Evolutionary conservation across 169 alveolate species (phyloP).

Genomic region (Cryptosporidium andersoni): DNA sequence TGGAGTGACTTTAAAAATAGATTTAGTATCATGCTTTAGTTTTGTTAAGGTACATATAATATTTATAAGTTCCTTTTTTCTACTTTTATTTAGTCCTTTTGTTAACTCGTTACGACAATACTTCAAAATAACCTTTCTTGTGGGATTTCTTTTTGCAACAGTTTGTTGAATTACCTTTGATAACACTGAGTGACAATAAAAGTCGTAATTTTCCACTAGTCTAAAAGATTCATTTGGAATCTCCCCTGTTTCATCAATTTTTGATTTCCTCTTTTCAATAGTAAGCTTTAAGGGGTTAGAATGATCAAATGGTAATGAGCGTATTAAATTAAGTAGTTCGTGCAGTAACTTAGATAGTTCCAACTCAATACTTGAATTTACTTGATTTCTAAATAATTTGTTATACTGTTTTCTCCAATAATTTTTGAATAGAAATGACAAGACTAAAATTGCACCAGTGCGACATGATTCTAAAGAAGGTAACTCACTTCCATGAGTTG

Average conservation of each 20-base stretch:
- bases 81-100: not conserved
- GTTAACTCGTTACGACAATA: slow-evolving; percentile 10
- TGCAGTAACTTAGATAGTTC: too few relatives aligned
- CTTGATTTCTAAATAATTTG: not conserved
- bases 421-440: slow-evolving; percentile 19
- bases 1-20: not conserved
- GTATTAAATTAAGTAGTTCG: not conserved
- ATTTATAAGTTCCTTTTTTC: slow-evolving; percentile 14
- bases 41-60: slow-evolving; percentile 2
- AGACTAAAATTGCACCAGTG: slow-evolving; percentile 36
- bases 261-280: too few relatives aligned
- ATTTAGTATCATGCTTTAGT: not conserved
- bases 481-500: slow-evolving; percentile 64
- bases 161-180: slow-evolving; percentile 1
- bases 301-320: too few relatives aligned
- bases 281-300: too few relatives aligned
- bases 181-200: slow-evolving; percentile 2
- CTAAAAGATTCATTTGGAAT: too few relatives aligned
- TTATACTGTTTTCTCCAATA: slow-evolving; percentile 50
- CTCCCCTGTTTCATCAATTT: too few relatives aligned
- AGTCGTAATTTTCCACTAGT: too few relatives aligned
- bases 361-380: too few relatives aligned
- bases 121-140: slow-evolving; percentile 17
- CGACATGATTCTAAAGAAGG: slow-evolving; percentile 59
- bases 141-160: slow-evolving; percentile 1